Evolutionary conservation across 495 filamentous ascomycete species (phyloP), one percentile per base, ranked within the genome.

Genomic region (Lophiotrema nucula): DNA sequence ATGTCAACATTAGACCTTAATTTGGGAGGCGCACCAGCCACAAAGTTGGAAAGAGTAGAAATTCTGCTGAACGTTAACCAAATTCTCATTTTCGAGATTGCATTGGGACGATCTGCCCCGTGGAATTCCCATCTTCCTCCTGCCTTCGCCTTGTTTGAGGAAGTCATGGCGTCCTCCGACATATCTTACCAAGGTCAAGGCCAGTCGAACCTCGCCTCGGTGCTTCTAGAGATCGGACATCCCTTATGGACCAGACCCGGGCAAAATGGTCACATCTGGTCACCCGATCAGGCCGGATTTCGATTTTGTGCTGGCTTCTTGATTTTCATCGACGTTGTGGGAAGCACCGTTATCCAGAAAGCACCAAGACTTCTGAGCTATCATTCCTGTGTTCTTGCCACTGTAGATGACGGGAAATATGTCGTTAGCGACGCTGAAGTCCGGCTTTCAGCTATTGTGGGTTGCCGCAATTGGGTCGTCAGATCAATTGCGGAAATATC

Each of bases 51-150:
- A 44, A 5, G 38, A 16, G 51, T 28, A 2, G 26, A 35, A 16
- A 54, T 41, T 12, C 24, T 54, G 51, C 37, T 27, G 37, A 54
- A 38, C 38, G 25, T 54, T 15, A 15, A 24, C 37, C 51, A 54
- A 18, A 38, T 43, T 11, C 31, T 54, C 16, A 23, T 54, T 1
- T 54, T 54, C 37, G 51, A 54, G 25, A 23, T 13, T 21, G 37
- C 37, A 24, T 44, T 54, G 19, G 51, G 35, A 21, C 16, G 25
- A 54, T 54, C 51, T 22, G 51, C 35, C 11, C 18, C 8, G 11
- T 44, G 51, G 35, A 54, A 44, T 44, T 23, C 31, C 51, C 51
- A 54, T 21, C 51, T 54, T 22, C 15, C 51, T 43, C 19, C 51
- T 2, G 51, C 51, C 1, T 54, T 43, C 11, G 51, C 12, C 5